phyloP scores from a whole-genome alignment of 257 asterid genomes.

The Osmanthus fragrans region DNA sequence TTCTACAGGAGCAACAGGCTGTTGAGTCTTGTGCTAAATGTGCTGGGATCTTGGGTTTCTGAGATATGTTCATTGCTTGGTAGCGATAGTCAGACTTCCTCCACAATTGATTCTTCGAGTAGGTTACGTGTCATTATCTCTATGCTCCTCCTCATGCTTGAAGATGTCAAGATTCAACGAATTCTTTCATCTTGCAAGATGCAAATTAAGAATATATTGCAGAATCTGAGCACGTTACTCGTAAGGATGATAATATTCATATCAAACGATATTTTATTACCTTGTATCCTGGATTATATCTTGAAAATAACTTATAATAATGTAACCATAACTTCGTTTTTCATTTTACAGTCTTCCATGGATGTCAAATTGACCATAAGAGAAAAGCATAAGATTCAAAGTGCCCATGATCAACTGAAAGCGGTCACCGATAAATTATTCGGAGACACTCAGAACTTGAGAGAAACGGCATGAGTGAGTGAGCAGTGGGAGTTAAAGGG shows the following conservation, averaged over 20 bases:
- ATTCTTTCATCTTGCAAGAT: slow-evolving; percentile 43
- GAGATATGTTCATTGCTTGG: slow-evolving; percentile 35
- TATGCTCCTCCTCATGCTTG: slow-evolving; percentile 46
- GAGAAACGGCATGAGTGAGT: slow-evolving; percentile 10
- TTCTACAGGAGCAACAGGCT: slow-evolving; percentile 51
- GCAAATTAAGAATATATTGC: slow-evolving; percentile 34
- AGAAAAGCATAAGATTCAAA: slow-evolving; percentile 56
- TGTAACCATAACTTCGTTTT: slow-evolving; percentile 5
- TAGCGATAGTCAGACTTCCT: slow-evolving; percentile 20
- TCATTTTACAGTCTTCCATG: slow-evolving; percentile 49
- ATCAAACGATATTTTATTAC: slow-evolving; percentile 1
- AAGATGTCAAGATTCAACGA: slow-evolving; percentile 56
- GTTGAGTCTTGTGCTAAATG: slow-evolving; percentile 41
- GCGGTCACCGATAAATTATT: slow-evolving; percentile 23
- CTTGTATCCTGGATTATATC: background rate
- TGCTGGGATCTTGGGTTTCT: slow-evolving; percentile 51
- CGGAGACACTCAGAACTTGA: slow-evolving; percentile 23
- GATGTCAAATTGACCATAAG: slow-evolving; percentile 49
- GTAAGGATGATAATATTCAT: slow-evolving; percentile 30
- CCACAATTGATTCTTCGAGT: slow-evolving; percentile 34
- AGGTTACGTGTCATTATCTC: slow-evolving; percentile 37
- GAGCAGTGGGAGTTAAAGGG: background rate
- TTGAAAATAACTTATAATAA: background rate
- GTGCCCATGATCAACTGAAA: slow-evolving; percentile 46
- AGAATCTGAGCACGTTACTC: slow-evolving; percentile 44